Evolutionary conservation across 2,329 filamentous ascomycete genomes (phyloP), one percentile per base, ranked within the genome.

Genomic region (Colletotrichum eleusines): DNA sequence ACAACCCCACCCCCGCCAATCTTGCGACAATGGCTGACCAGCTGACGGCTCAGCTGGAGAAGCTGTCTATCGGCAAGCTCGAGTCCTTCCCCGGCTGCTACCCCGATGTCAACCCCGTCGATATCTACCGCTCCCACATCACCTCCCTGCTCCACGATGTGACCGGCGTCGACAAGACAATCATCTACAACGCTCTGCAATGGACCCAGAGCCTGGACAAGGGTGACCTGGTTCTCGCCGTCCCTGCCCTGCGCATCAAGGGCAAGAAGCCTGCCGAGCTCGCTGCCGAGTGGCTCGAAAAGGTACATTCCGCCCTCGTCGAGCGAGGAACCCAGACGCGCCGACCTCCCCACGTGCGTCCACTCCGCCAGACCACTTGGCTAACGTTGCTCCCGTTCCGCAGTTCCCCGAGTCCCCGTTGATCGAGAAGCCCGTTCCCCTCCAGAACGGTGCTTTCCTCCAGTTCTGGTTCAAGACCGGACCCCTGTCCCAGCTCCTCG

Each of bases 131-230:
- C 71, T 89, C 90, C 46, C 92, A 95, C 79, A 88, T 97, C 73
- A 90, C 92, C 72, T 85, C 91, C 51, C 84, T 93, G 59, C 83
- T 97, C 50, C 84, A 88, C 42, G 84, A 88, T 26, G 87, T 94
- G 71, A 93, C 91, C 2, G 92, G 91, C 28, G 91, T 94, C 35
- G 91, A 93, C 69, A 80, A 86, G 42, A 84, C 86, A 64, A 89
- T 94, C 75, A 91, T 97, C 78, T 94, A 93, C 82, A 89, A 89
- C 33, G 89, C 90, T 46, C 84, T 97, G 51, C 88, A 92, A 83
- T 95, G 93, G 92, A 95, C 94, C 6, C 85, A 89, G 73, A 89
- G 91, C 46, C 85, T 94, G 28, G 94, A 96, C 74, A 94, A 95
- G 84, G 94, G 94, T 58, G 94, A 97, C 81, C 83, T 97, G 75